Evolutionary conservation across 2,329 filamentous ascomycete species (phyloP).

Genomic region (Fusarium algeriense): DNA sequence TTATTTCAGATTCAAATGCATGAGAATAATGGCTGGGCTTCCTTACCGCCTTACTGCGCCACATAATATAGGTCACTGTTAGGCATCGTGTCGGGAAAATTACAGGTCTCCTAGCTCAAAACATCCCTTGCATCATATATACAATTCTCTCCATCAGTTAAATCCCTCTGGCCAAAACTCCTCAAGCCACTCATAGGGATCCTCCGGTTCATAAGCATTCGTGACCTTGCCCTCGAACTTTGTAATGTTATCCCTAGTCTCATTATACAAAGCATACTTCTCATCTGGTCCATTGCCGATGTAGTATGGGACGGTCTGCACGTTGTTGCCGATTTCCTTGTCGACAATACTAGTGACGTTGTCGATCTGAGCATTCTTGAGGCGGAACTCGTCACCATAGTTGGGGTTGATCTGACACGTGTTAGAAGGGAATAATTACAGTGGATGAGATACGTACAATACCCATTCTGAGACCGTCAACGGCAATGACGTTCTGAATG

Average conservation of each 20-base stretch:
- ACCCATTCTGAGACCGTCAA: slow-evolving; percentile 43
- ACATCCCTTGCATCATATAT: too few relatives aligned
- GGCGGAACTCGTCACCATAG: slow-evolving; percentile 47
- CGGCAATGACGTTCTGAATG: slow-evolving; percentile 47
- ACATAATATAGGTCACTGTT: too few relatives aligned
- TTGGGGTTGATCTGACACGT: slow-evolving; percentile 46
- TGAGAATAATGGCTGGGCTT: too few relatives aligned
- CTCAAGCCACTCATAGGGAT: slow-evolving; percentile 66
- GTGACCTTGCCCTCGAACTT: slow-evolving; percentile 43
- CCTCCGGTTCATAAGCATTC: slow-evolving; percentile 44
- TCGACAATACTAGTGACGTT: slow-evolving; percentile 42
- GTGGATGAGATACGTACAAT: slow-evolving; percentile 28
- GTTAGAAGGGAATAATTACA: background rate
- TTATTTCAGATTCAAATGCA: too few relatives aligned
- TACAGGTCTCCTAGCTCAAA: too few relatives aligned
- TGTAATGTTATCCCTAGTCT: slow-evolving; percentile 44
- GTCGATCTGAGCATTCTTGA: slow-evolving; percentile 46
- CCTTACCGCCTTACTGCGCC: too few relatives aligned
- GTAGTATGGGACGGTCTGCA: slow-evolving; percentile 45
- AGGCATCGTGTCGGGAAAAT: too few relatives aligned
- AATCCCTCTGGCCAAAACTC: slow-evolving; percentile 59
- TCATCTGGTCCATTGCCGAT: slow-evolving; percentile 47
- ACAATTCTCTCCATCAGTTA: slow-evolving; percentile 7
- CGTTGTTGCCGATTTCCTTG: slow-evolving; percentile 50
- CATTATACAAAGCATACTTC: slow-evolving; percentile 47